phyloP scores from a whole-genome alignment of 305 asterid species.

The Solanum chacoense region DNA sequence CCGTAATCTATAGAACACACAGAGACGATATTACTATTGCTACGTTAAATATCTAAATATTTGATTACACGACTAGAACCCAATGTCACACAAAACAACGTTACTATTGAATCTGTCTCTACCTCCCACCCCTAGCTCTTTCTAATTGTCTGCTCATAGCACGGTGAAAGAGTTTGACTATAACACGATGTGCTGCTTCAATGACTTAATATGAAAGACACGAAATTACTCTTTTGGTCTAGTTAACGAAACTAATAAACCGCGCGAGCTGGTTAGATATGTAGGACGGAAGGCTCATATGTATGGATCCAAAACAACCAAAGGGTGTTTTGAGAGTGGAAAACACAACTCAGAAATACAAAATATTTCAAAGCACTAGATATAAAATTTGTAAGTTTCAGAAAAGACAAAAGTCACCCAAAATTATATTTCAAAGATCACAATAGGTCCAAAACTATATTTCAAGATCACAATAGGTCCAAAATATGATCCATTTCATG shows the following conservation, averaged over 20 bases:
- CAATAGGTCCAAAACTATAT: background rate
- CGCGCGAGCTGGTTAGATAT: fast-evolving
- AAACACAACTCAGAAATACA: background rate
- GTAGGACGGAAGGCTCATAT: background rate
- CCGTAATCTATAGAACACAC: background rate
- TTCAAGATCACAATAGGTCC: background rate
- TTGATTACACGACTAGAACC: background rate
- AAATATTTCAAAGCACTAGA: background rate
- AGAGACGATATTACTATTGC: background rate
- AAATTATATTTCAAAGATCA: background rate
- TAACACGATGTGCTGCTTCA: background rate
- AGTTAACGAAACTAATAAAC: background rate
- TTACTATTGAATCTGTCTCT: background rate
- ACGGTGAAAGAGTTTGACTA: background rate
- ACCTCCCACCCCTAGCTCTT: background rate
- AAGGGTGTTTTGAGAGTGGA: background rate
- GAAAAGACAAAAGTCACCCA: background rate
- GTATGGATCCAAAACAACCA: background rate
- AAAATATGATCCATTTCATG: background rate
- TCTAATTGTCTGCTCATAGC: background rate
- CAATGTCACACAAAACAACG: fast-evolving
- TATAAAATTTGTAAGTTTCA: background rate
- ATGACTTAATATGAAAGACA: background rate
- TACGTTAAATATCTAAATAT: background rate
- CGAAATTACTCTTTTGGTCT: background rate